Base-by-base conservation (phyloP, 2,329 filamentous ascomycete genomes). In the Xylaria digitata region DNA sequence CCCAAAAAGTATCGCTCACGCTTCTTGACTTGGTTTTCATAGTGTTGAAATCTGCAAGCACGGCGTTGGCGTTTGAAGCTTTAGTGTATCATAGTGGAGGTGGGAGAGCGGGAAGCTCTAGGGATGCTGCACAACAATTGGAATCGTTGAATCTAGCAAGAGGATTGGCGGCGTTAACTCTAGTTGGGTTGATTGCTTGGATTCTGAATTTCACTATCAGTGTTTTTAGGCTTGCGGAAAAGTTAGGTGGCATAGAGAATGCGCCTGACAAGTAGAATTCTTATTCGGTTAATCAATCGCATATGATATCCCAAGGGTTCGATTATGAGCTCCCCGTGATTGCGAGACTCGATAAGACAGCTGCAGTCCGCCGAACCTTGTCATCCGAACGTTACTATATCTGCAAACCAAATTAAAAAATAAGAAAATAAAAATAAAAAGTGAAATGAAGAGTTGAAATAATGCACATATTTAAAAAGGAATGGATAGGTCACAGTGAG, bases 11-110 rank as follows among this genome's bases (percentile, higher is more conserved):
- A 71, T 89, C 92, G 15, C 87, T 99, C 56, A 92, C 98, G 67
- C 88, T 99, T 61, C 87, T 97, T 64, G 96, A 99, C 80, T 85
- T 99, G 3, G 90, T 97, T 75, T 99, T 99, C 78, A 97, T 99
- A 75, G 94, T 98, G 48, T 97, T 99, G 82, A 95, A 97, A 79
- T 94, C 94, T 3, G 94, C 94, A 58, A 98, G 97, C 80, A 87
- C 97, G 30, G 92, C 93, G 46, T 83, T 99, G 70, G 94, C 95
- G 1, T 97, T 97, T 77, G 92, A 93, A 76, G 91, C 93, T 8
- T 82, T 97, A 61, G 90, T 93, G 78, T 84, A 87, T 76, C 79
- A 85, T 75, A 79, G 73, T 42, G 73, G 72, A 3, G 70, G 72
- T 73, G 80, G 67, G 70, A 77, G 70, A 66, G 81, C 72, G 45